A percentile compares a stretch with the other conserved stretches of the same genome.
Conservation (phyloP, 805 yeast species). For the Lipomyces sp. region DNA sequence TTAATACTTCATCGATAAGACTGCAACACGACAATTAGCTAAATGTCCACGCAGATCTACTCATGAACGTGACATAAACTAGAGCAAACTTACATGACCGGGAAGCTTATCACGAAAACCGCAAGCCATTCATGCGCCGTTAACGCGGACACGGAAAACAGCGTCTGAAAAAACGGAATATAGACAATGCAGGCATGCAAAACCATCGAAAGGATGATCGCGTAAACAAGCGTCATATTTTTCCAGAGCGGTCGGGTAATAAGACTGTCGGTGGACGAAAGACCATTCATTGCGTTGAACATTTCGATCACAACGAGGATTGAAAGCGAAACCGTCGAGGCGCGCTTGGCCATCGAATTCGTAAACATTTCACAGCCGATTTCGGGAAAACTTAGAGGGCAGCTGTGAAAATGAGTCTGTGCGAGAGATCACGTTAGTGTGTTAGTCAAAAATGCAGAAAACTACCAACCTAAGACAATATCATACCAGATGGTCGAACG, state of each 20-base stretch:
- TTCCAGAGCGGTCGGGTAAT: slow-evolving; percentile 42
- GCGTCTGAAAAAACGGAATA: slow-evolving; percentile 37
- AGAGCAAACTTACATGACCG: too few relatives aligned
- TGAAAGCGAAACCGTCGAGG: slow-evolving; percentile 43
- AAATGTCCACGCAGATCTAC: too few relatives aligned
- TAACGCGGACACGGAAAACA: slow-evolving; percentile 40
- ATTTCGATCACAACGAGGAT: slow-evolving; percentile 44
- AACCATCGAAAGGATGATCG: slow-evolving; percentile 39
- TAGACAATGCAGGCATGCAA: slow-evolving; percentile 40
- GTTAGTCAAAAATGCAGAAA: too few relatives aligned
- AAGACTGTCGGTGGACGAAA: slow-evolving; percentile 42
- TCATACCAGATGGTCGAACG: slow-evolving; percentile 38
- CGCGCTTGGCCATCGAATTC: slow-evolving; percentile 34
- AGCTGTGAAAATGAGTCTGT: slow-evolving; percentile 42
- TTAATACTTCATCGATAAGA: slow-evolving; percentile 41
- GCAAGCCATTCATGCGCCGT: slow-evolving; percentile 41
- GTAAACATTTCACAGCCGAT: slow-evolving; percentile 41
- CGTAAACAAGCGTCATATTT: slow-evolving; percentile 41
- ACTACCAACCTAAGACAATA: too few relatives aligned
- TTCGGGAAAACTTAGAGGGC: slow-evolving; percentile 30
- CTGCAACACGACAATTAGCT: too few relatives aligned
- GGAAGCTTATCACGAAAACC: slow-evolving; percentile 38
- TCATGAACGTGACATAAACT: too few relatives aligned
- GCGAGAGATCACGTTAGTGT: too few relatives aligned
- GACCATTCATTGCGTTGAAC: slow-evolving; percentile 44